A percentile compares a stretch with the other conserved stretches of the same genome.
phyloP scores from a whole-genome alignment of 2,329 filamentous ascomycete species.

The Talaromyces sp. region DNA sequence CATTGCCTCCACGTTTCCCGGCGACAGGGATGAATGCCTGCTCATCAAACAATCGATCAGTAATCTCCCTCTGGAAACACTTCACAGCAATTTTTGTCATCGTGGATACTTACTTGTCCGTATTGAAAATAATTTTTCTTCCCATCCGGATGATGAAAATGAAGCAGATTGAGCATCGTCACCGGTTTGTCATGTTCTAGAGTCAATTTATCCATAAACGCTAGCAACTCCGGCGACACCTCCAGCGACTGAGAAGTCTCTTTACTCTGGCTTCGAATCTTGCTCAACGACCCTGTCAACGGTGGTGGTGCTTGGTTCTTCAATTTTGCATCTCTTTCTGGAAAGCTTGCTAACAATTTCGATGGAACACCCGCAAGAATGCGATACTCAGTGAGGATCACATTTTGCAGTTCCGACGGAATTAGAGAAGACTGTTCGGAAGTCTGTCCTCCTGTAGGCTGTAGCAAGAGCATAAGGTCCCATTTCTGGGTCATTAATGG shows the following conservation, averaged over 20 bases:
- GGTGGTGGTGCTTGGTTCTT: constrained; percentile 22
- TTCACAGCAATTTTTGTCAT: background rate
- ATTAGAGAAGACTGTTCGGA: constrained; percentile 17
- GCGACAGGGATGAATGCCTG: constrained; percentile 46
- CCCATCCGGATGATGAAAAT: constrained; percentile 50
- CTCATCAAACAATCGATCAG: background rate
- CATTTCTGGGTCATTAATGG: constrained; percentile 29
- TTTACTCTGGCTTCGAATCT: constrained; percentile 26
- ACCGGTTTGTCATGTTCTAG: constrained; percentile 44
- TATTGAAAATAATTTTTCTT: constrained; percentile 57
- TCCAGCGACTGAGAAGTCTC: constrained; percentile 52
- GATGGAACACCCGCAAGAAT: constrained; percentile 35
- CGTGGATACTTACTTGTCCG: constrained; percentile 48
- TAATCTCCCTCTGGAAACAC: background rate
- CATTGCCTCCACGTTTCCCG: constrained; percentile 52
- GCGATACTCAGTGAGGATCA: constrained; percentile 31
- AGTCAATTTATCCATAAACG: constrained; percentile 46
- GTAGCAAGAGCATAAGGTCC: constrained; percentile 38
- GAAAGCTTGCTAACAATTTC: constrained; percentile 31
- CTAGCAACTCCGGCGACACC: constrained; percentile 48
- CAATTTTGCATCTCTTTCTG: constrained; percentile 24
- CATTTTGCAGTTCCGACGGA: constrained; percentile 20
- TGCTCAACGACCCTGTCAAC: constrained; percentile 29
- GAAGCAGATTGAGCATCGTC: constrained; percentile 62
- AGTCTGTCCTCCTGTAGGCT: background rate